phyloP scores from a whole-genome alignment of 1,284 basidiomycete genomes.

The Cystobasidium slooffiae region DNA sequence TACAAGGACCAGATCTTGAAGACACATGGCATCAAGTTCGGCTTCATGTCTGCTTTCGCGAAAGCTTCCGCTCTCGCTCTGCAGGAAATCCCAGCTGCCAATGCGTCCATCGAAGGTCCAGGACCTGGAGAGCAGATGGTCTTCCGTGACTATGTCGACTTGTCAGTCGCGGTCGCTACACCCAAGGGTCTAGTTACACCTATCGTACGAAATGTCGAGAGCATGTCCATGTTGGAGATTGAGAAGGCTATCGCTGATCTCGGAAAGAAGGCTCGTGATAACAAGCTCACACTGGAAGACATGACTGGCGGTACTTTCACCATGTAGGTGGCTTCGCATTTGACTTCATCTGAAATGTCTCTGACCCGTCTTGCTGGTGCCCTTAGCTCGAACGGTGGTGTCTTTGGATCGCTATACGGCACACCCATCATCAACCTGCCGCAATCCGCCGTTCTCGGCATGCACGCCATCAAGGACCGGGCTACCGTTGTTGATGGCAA shows the following conservation, averaged over 20 bases:
- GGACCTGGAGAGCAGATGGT: slow-evolving; percentile 81
- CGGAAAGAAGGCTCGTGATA: slow-evolving; percentile 93
- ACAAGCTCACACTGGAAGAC: slow-evolving; percentile 86
- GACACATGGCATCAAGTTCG: slow-evolving; percentile 92
- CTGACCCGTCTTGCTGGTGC: slow-evolving; percentile 19
- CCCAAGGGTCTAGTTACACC: slow-evolving; percentile 98
- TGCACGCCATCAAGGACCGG: slow-evolving; percentile 95
- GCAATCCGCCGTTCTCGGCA: slow-evolving; percentile 90
- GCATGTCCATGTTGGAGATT: slow-evolving; percentile 84
- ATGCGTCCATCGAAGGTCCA: slow-evolving; percentile 82
- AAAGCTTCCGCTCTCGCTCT: slow-evolving; percentile 84
- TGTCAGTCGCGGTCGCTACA: slow-evolving; percentile 94
- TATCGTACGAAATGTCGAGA: slow-evolving; percentile 88
- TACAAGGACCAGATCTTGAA: slow-evolving; percentile 95
- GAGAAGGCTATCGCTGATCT: slow-evolving; percentile 88
- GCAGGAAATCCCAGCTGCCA: slow-evolving; percentile 90
- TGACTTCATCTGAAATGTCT: background rate
- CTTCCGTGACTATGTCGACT: slow-evolving; percentile 91
- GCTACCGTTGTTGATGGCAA: slow-evolving; percentile 91
- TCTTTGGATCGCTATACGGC: slow-evolving; percentile 95
- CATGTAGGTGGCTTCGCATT: slow-evolving; percentile 66
- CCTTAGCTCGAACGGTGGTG: slow-evolving; percentile 90
- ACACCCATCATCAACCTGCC: slow-evolving; percentile 95
- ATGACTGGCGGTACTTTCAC: slow-evolving; percentile 94
- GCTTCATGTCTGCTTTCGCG: slow-evolving; percentile 98